These are phyloP conservation scores for Tetrahymena thermophila DNA, from an alignment of 73 alveolate species.

Conservation along the genomic window DNA sequence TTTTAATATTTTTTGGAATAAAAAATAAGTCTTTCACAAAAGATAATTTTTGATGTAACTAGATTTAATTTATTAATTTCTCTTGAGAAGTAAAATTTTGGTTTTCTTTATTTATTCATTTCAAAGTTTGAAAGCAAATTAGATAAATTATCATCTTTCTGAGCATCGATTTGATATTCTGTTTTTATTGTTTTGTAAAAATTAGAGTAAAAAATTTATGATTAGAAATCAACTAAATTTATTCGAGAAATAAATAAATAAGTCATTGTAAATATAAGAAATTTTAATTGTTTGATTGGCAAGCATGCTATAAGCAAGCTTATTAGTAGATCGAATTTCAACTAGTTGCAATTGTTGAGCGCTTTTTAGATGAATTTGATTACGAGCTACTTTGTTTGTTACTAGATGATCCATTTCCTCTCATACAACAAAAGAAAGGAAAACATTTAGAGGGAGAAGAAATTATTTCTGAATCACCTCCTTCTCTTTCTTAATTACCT, in stretches of 20 bases:
- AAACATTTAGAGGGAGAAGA: neutral
- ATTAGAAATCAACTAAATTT: too few species aligned
- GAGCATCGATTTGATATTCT: too few species aligned
- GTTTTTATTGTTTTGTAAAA: neutral
- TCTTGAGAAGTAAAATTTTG: neutral
- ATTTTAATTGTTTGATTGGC: neutral
- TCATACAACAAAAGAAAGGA: neutral
- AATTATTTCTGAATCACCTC: neutral
- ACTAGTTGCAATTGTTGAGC: neutral
- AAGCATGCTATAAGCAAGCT: too few species aligned
- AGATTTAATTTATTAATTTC: neutral
- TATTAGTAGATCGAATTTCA: neutral
- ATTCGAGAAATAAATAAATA: neutral
- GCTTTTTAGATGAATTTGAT: neutral
- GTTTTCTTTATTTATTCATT: neutral
- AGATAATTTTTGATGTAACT: neutral
- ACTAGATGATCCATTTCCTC: neutral
- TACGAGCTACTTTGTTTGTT: neutral
- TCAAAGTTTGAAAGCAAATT: too few species aligned
- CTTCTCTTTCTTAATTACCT: neutral
- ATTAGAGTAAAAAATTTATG: neutral
- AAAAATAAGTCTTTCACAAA: neutral
- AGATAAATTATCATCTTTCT: neutral
- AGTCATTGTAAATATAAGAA: too few species aligned
- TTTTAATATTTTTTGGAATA: too few species aligned